Evolutionary conservation across 2,329 filamentous ascomycete genomes (phyloP).

Genomic region (Coniochaeta ligniaria): DNA sequence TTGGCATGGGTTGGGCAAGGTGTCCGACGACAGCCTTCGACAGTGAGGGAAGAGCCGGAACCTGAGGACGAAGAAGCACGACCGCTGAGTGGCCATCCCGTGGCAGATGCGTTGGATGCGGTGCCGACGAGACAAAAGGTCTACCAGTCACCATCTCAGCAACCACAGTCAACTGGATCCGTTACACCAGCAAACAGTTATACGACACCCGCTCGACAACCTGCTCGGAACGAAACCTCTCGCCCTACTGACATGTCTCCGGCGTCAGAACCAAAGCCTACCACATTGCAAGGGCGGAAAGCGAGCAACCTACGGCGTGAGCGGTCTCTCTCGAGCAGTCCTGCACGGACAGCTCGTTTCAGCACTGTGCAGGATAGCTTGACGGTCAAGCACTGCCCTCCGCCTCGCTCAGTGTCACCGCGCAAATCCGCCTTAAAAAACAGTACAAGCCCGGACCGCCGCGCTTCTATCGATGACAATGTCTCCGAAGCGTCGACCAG

Average conservation of each 20-base stretch:
- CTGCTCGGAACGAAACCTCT: neutral
- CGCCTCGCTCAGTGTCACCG: conserved; percentile 64
- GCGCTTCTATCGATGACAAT: conserved; percentile 37
- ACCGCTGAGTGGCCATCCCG: conserved; percentile 8
- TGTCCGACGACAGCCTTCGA: conserved; percentile 31
- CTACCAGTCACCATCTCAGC: conserved; percentile 10
- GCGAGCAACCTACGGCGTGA: conserved; percentile 13
- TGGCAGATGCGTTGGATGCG: conserved; percentile 24
- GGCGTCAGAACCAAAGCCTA: conserved; percentile 4
- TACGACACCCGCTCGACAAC: neutral
- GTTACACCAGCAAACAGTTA: neutral
- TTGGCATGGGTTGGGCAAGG: conserved; percentile 4
- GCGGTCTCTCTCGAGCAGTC: conserved; percentile 48
- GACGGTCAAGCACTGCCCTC: conserved; percentile 59
- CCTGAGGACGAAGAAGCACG: conserved; percentile 14
- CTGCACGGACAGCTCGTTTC: conserved; percentile 63
- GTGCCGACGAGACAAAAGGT: conserved; percentile 24
- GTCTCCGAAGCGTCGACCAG: conserved; percentile 34
- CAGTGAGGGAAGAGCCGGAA: conserved; percentile 33
- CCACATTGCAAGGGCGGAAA: conserved; percentile 6
- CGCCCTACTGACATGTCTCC: neutral
- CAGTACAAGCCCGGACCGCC: conserved; percentile 46
- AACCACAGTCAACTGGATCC: neutral
- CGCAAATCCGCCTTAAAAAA: conserved; percentile 69
- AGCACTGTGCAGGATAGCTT: conserved; percentile 47